Percentiles rank a stretch among this genome's conserved stretches.
These are phyloP conservation scores for Kwoniella shandongensis DNA, from an alignment of 768 basidiomycete genomes.

Conservation along the genomic window DNA sequence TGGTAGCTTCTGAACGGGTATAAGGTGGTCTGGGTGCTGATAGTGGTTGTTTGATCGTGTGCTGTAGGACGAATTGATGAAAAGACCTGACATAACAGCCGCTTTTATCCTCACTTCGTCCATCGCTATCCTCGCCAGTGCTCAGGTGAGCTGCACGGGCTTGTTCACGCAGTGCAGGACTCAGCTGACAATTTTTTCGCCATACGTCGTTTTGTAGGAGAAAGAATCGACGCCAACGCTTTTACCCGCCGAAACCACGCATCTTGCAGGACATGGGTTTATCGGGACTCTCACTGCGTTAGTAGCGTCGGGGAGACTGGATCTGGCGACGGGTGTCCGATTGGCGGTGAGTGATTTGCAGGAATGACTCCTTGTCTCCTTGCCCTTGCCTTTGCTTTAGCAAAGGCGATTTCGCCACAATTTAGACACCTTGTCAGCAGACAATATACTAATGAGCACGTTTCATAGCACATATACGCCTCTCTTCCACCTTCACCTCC, in stretches of 20 bases:
- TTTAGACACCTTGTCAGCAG: too few relatives aligned
- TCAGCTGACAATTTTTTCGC: neutral
- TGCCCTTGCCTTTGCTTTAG: too few relatives aligned
- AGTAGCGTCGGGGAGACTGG: conserved; percentile 45
- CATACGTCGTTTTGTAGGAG: conserved; percentile 33
- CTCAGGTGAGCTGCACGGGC: conserved; percentile 29
- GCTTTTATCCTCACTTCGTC: conserved; percentile 50
- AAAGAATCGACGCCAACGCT: conserved; percentile 21
- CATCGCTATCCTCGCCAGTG: conserved; percentile 48
- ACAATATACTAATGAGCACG: too few relatives aligned
- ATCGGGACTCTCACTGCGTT: conserved; percentile 48
- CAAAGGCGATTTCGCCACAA: too few relatives aligned
- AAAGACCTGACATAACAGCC: conserved; percentile 43
- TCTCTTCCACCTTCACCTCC: conserved; percentile 34
- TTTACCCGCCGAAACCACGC: conserved; percentile 39
- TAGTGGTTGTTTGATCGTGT: neutral
- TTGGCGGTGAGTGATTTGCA: conserved; percentile 34
- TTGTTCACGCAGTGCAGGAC: neutral
- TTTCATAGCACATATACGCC: conserved; percentile 42
- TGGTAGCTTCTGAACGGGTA: too few relatives aligned
- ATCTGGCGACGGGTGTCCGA: conserved; percentile 43
- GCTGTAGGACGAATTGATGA: conserved; percentile 46
- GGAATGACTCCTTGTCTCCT: too few relatives aligned
- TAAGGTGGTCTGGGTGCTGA: too few relatives aligned
- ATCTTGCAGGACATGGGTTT: conserved; percentile 52